Evolutionary conservation across 208 protist genomes (phyloP), one percentile per base, ranked within the genome.

Genomic region (Acanthamoeba sp.): DNA sequence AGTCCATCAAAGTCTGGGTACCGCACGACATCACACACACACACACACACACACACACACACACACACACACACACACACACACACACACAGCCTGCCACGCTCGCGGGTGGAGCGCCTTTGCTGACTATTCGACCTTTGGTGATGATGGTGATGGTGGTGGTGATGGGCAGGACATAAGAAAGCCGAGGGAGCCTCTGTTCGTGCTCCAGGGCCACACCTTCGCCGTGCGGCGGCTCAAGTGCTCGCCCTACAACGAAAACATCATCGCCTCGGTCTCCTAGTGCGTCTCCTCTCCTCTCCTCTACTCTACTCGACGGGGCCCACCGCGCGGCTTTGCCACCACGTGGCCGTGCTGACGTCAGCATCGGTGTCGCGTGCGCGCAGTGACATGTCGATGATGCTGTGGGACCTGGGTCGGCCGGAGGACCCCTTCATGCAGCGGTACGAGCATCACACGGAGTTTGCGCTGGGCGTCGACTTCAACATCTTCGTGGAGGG

Each of bases 381-480:
- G 38, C 45, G 36, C 48, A 97, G 96, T 88, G 96, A 97, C 93
- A 97, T 96, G 96, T 73, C 64, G 50, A 85, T 96, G 45, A 94
- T 95, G 42, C 32, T 97, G 34, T 97, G 96, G 96, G 96, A 97
- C 94, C 66, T 88, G 40, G 88, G 59, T 48, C 45, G 57, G 42
- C 92, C 52, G 38, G 93, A 95, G 14, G 94, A 96, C 40, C 95
- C 95, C 82, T 69, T 96, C n/a, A 27, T 96, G n/a, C 18, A 69
- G 36, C 95, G 90, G 69, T 93, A 84, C 38, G 96, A 95, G 38
- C 96, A 97, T 34, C 96, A 97, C 94, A 96, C 95, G 12, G 96
- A 97, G 38, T 97, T 97, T 92, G 96, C 94, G n/a, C 59, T 97
- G 27, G 96, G 96, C 69, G 62, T 97, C 9, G 96, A 97, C 93